A percentile compares a stretch with the other conserved stretches of the same genome.
phyloP scores from a whole-genome alignment of 805 yeast genomes.

The Lipomyces spencermartinsiae region DNA sequence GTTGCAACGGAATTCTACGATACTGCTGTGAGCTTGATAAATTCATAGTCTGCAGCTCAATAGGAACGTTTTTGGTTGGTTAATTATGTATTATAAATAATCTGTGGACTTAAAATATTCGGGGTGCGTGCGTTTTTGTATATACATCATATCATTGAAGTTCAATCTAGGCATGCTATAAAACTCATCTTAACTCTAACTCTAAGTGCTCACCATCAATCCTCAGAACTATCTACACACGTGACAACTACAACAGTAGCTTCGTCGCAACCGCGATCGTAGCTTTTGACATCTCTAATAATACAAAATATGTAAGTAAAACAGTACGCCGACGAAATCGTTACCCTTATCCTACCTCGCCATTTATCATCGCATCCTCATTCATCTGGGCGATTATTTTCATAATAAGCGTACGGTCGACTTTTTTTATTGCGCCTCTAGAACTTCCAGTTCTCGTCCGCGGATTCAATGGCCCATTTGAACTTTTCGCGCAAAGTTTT shows the following conservation, averaged over 20 bases:
- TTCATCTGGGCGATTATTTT: too few species aligned
- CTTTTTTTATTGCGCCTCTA: conserved; percentile 44
- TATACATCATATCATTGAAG: not conserved
- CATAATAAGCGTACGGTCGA: too few species aligned
- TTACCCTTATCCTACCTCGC: too few species aligned
- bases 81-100: not conserved
- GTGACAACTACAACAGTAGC: not conserved
- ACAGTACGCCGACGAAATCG: not conserved
- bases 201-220: not conserved
- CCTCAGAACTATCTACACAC: too few species aligned
- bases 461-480: conserved; percentile 93
- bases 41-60: not conserved
- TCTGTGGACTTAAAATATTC: not conserved
- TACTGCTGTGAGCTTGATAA: not conserved
- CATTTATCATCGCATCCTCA: too few species aligned
- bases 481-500: conserved; percentile 92
- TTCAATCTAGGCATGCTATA: not conserved
- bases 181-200: not conserved
- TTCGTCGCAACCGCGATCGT: not conserved
- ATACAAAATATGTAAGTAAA: not conserved
- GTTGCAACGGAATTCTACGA: conserved; percentile 8
- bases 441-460: conserved; percentile 86
- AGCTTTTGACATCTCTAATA: not conserved
- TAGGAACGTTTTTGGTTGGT: not conserved
- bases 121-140: not conserved